Conservation (phyloP, 176 grass and related monocot species). For the Cenchrus americanus region DNA sequence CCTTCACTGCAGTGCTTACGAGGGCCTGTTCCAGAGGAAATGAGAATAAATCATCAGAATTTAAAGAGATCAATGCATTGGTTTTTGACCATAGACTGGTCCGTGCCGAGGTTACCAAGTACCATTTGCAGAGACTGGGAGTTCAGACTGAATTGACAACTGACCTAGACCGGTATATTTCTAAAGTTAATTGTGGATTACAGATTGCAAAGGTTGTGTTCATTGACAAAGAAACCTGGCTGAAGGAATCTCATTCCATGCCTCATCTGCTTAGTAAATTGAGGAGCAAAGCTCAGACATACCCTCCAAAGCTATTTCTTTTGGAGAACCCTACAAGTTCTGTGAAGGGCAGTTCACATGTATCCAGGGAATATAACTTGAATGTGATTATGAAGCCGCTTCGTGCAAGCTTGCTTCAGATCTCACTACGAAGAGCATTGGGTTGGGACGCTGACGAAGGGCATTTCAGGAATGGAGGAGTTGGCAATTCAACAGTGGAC, state of each 20-base stretch:
- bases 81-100: slow-evolving; percentile 79
- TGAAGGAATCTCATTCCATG: slow-evolving; percentile 57
- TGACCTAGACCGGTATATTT: slow-evolving; percentile 61
- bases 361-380: slow-evolving; percentile 61
- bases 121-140: slow-evolving; percentile 90
- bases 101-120: slow-evolving; percentile 78
- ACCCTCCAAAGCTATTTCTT: slow-evolving; percentile 78
- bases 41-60: slow-evolving; percentile 59
- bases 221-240: slow-evolving; percentile 85
- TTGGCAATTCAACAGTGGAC: slow-evolving; percentile 57
- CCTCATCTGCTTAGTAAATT: slow-evolving; percentile 63
- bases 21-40: slow-evolving; percentile 44
- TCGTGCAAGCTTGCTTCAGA: slow-evolving; percentile 88
- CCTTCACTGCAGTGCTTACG: slow-evolving; percentile 76
- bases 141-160: slow-evolving; percentile 65
- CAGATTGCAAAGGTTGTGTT: slow-evolving; percentile 69
- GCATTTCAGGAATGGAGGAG: slow-evolving; percentile 67
- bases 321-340: slow-evolving; percentile 68
- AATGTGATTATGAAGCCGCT: slow-evolving; percentile 91
- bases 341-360: slow-evolving; percentile 54
- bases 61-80: slow-evolving; percentile 82
- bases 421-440: slow-evolving; percentile 64
- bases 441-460: slow-evolving; percentile 54
- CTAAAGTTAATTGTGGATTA: slow-evolving; percentile 57
- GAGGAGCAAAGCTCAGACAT: slow-evolving; percentile 53